These are phyloP conservation scores for Diaporthe capsici DNA, from an alignment of 2,329 filamentous ascomycete species.

Conservation along the genomic window DNA sequence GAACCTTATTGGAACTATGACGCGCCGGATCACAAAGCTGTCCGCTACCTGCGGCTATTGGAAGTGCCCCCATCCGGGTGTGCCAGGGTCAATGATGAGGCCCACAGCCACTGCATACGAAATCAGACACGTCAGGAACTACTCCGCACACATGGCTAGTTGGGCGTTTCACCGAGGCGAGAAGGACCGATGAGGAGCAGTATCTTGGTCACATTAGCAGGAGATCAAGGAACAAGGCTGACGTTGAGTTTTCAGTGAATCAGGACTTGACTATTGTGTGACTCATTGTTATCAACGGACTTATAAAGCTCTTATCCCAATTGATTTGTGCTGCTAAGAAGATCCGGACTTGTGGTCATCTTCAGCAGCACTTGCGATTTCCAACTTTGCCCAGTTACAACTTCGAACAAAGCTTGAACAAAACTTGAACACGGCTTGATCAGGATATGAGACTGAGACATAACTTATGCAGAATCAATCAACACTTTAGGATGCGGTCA, in stretches of 20 bases:
- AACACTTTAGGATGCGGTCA: neutral
- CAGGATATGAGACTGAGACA: neutral
- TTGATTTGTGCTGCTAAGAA: neutral
- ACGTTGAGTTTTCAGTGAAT: neutral
- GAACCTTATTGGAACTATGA: neutral
- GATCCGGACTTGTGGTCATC: neutral
- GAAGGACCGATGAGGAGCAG: neutral
- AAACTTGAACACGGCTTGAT: neutral
- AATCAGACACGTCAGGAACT: constrained; percentile 2
- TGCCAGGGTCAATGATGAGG: neutral
- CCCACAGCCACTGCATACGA: neutral
- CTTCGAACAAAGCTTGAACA: neutral
- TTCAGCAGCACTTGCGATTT: neutral
- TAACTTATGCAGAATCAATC: neutral
- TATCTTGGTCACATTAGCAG: neutral
- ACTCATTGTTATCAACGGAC: neutral
- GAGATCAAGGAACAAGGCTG: too few relatives aligned
- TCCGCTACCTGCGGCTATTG: neutral
- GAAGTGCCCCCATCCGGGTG: neutral
- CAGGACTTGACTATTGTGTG: neutral
- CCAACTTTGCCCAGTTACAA: neutral
- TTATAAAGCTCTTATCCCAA: neutral
- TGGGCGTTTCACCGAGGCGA: neutral
- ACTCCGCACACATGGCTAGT: neutral
- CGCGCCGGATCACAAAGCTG: neutral